Evolutionary conservation across 768 basidiomycete genomes (phyloP).

Genomic region (Rhodosporidiobolus sp.): DNA sequence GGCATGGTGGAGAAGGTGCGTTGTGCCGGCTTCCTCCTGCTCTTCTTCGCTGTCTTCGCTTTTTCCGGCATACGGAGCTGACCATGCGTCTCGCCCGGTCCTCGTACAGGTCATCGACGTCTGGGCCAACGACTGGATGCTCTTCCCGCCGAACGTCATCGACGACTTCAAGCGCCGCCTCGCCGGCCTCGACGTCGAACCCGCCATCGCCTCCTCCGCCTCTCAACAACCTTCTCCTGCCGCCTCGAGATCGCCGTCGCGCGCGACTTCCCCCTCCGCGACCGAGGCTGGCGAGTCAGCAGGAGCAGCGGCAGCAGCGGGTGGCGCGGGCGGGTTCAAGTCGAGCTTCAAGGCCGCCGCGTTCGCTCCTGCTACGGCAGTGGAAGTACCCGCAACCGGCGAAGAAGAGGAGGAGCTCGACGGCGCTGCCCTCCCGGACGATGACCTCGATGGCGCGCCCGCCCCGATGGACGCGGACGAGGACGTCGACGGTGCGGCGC

Average conservation of each 20-base stretch:
- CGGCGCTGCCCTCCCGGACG: constrained; percentile 52
- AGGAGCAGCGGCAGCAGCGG: background rate
- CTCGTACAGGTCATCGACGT: constrained; percentile 70
- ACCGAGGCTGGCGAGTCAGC: too few relatives aligned
- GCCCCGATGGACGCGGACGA: constrained; percentile 43
- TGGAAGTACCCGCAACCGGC: constrained; percentile 1
- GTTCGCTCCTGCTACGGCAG: constrained; percentile 5
- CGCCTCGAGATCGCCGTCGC: background rate
- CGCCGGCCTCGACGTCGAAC: constrained; percentile 25
- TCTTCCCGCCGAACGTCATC: constrained; percentile 76
- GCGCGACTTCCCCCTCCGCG: too few relatives aligned
- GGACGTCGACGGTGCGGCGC: constrained; percentile 15
- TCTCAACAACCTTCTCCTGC: background rate
- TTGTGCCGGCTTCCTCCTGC: too few relatives aligned
- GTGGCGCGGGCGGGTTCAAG: background rate
- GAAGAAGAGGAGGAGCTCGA: constrained; percentile 53
- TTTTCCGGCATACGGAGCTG: background rate
- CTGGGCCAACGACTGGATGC: constrained; percentile 94
- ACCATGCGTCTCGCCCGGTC: background rate
- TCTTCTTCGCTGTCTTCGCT: too few relatives aligned
- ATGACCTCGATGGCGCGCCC: constrained; percentile 45
- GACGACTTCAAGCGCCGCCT: constrained; percentile 51
- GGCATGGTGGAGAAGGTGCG: constrained; percentile 66
- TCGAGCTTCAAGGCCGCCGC: constrained; percentile 14
- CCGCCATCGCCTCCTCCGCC: background rate